Base-by-base conservation (phyloP, 2,329 filamentous ascomycete species). In the Pyricularia grisea region DNA sequence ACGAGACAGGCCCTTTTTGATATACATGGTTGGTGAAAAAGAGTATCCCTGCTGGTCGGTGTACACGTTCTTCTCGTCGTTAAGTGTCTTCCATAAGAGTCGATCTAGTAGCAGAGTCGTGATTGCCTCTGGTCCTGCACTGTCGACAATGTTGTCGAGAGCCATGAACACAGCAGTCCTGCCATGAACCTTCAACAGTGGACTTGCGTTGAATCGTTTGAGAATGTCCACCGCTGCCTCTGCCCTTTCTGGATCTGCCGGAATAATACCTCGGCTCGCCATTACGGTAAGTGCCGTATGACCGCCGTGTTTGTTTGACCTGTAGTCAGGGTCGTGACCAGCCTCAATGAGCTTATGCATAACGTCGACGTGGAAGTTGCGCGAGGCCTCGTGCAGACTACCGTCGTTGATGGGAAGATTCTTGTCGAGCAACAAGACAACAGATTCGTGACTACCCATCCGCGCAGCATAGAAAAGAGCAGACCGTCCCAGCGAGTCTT, bases 311-410 rank as follows among this genome's bases (percentile, higher is more conserved):
- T 72, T 74, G 36, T 69, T 73, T 14, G 74, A 76, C 25, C 73
- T 68, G 69, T 74, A 76, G 67, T 76, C 73, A 4, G 74, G 68
- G 42, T 76, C 73, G 55, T 77, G 74, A 7, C 74, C 72, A 4
- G 72, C 70, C 17, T 76, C 72, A 14, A 77, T 73, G 3, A 77
- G 70, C 30, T 70, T 67, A 7, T 71, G 69, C 65, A 77, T 73
- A 7, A 72, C 71, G 20, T 72, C 69, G 3, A 70, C 65, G 30
- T 77, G 74, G 30, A 78, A 75, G 27, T 73, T 70, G 9, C 75
- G 72, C 4, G 75, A 72, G 0, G 76, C 76, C 70, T 77, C 76
- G 67, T 77, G 75, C 4, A 77, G 73, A 69, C 76, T 78, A 5
- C 77, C 76, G 50, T 78, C 76, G 66, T 78, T 77, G 14, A 70